Evolutionary conservation across 352 stramenopile species (phyloP).

Genomic region (Globisporangium polare): DNA sequence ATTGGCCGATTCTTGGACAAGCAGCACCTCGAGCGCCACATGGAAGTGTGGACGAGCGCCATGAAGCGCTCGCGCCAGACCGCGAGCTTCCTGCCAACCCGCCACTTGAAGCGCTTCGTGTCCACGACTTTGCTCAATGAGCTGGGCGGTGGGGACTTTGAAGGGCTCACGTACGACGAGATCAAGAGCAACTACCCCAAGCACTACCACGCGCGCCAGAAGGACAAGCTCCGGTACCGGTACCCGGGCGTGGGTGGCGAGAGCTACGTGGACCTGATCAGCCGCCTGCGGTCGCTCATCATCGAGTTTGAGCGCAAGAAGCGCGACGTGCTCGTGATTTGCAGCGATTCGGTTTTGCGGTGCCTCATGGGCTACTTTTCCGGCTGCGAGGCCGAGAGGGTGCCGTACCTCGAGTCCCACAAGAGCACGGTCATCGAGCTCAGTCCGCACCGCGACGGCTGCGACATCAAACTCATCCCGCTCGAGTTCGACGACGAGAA

Average conservation of each 20-base stretch:
- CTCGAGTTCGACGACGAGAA: slow-evolving; percentile 52
- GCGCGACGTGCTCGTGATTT: slow-evolving; percentile 83
- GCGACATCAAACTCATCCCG: slow-evolving; percentile 79
- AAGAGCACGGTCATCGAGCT: slow-evolving; percentile 74
- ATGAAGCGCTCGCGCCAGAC: slow-evolving; percentile 85
- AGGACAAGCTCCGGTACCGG: slow-evolving; percentile 91
- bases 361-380: slow-evolving; percentile 82
- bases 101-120: slow-evolving; percentile 73
- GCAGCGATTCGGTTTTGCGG: slow-evolving; percentile 72
- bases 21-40: slow-evolving; percentile 63
- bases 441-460: slow-evolving; percentile 77
- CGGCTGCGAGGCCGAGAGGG: slow-evolving; percentile 63
- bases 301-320: slow-evolving; percentile 92
- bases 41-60: slow-evolving; percentile 75
- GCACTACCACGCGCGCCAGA: slow-evolving; percentile 75
- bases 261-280: slow-evolving; percentile 94
- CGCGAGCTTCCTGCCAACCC: slow-evolving; percentile 52
- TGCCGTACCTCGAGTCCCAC: slow-evolving; percentile 69
- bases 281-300: slow-evolving; percentile 87
- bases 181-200: slow-evolving; percentile 84
- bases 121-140: slow-evolving; percentile 91
- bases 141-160: slow-evolving; percentile 88
- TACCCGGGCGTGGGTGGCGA: slow-evolving; percentile 89
- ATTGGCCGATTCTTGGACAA: slow-evolving; percentile 86
- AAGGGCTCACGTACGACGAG: slow-evolving; percentile 84